Evolutionary conservation across 2,329 filamentous ascomycete genomes (phyloP).

Genomic region (Didymella pinodella): DNA sequence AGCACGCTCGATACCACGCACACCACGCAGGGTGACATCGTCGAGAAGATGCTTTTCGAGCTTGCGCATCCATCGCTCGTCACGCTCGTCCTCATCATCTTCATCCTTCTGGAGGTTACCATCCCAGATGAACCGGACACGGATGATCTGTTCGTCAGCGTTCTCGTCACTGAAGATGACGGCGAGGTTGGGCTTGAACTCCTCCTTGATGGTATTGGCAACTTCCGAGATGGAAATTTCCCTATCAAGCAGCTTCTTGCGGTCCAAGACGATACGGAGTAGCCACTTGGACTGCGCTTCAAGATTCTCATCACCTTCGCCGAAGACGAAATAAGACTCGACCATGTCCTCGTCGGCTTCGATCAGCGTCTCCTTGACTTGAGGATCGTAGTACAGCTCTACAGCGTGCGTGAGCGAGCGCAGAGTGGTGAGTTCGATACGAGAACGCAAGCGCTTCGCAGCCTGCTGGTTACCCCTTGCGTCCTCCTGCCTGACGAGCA

Average conservation of each 20-base stretch:
- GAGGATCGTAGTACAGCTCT: slow-evolving; percentile 97
- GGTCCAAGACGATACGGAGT: slow-evolving; percentile 89
- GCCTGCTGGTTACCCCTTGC: slow-evolving; percentile 72
- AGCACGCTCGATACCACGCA: slow-evolving; percentile 85
- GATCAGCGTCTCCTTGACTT: slow-evolving; percentile 85
- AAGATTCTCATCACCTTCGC: slow-evolving; percentile 71
- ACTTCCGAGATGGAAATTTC: slow-evolving; percentile 91
- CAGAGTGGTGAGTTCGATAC: slow-evolving; percentile 92
- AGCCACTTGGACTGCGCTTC: slow-evolving; percentile 88
- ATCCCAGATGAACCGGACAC: slow-evolving; percentile 79
- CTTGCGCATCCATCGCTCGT: slow-evolving; percentile 80
- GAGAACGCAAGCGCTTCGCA: slow-evolving; percentile 85
- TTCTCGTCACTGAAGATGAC: slow-evolving; percentile 99
- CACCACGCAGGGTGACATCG: slow-evolving; percentile 88
- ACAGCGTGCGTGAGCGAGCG: slow-evolving; percentile 89
- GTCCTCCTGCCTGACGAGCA: slow-evolving; percentile 85
- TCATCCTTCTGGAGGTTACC: slow-evolving; percentile 67
- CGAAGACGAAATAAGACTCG: slow-evolving; percentile 94
- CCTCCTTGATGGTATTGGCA: slow-evolving; percentile 85
- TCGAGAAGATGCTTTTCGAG: slow-evolving; percentile 92
- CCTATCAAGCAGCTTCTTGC: slow-evolving; percentile 95
- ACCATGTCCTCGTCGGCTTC: slow-evolving; percentile 91
- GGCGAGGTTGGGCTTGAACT: slow-evolving; percentile 77
- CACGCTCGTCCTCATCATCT: slow-evolving; percentile 77
- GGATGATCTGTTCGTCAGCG: slow-evolving; percentile 92